These are phyloP conservation scores for Incumbomyces lentus DNA, from an alignment of 2,329 filamentous ascomycete species.

Conservation along the genomic window DNA sequence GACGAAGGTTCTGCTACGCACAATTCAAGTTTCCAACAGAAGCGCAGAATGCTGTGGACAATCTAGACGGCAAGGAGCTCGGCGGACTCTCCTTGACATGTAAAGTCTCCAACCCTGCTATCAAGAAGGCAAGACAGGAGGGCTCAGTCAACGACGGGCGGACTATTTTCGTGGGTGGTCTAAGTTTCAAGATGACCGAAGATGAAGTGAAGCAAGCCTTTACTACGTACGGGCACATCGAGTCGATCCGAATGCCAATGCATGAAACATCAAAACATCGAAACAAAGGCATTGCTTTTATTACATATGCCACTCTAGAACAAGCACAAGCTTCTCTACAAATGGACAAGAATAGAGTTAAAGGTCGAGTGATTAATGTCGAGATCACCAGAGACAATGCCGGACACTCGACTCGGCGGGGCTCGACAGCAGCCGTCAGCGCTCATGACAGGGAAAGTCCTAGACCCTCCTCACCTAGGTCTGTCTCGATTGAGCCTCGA, in stretches of 20 bases:
- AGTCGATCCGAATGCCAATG: conserved; percentile 59
- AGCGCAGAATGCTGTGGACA: conserved; percentile 56
- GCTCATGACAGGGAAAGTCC: not conserved
- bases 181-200: conserved; percentile 54
- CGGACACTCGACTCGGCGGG: not conserved
- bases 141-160: conserved; percentile 76
- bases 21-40: conserved; percentile 66
- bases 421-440: conserved; percentile 11
- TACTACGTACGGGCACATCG: conserved; percentile 62
- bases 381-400: conserved; percentile 39
- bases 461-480: conserved; percentile 27
- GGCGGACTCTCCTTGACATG: conserved; percentile 62
- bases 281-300: conserved; percentile 63
- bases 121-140: conserved; percentile 57
- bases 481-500: conserved; percentile 31
- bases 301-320: conserved; percentile 55
- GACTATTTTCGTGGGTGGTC: conserved; percentile 67
- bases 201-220: conserved; percentile 62
- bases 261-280: conserved; percentile 54
- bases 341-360: conserved; percentile 62
- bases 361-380: conserved; percentile 57
- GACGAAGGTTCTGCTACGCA: conserved; percentile 89
- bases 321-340: conserved; percentile 45
- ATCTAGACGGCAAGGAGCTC: conserved; percentile 56
- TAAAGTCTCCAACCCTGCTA: conserved; percentile 73